Evolutionary conservation across 768 basidiomycete genomes (phyloP).

Genomic region (Amanita molliuscula): DNA sequence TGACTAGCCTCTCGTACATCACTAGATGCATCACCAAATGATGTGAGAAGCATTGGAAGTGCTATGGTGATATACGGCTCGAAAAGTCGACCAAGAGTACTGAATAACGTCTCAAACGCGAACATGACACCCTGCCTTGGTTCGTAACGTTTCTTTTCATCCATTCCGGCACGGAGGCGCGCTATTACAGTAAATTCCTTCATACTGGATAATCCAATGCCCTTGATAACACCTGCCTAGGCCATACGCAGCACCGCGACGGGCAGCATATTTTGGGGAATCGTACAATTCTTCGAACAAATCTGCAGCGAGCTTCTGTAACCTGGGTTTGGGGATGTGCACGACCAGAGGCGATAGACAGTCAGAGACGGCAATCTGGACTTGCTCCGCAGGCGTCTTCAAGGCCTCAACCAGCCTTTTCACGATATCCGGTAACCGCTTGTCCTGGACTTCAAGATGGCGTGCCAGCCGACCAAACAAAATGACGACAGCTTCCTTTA

Average conservation of each 20-base stretch:
- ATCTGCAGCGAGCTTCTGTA: conserved; percentile 57
- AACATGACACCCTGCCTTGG: conserved; percentile 91
- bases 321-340: conserved; percentile 44
- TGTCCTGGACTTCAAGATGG: conserved; percentile 71
- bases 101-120: conserved; percentile 85
- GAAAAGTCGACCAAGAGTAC: conserved; percentile 78
- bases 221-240: conserved; percentile 89
- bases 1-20: conserved; percentile 93
- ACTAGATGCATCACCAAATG: conserved; percentile 77
- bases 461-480: conserved; percentile 88
- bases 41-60: conserved; percentile 70
- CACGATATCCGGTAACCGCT: conserved; percentile 72
- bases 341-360: conserved; percentile 84
- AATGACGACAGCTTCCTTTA: conserved; percentile 93
- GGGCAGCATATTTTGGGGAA: conserved; percentile 77
- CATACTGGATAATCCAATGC: conserved; percentile 78
- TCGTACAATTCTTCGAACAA: conserved; percentile 71
- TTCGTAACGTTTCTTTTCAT: conserved; percentile 85
- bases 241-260: conserved; percentile 98
- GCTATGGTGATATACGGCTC: conserved; percentile 86
- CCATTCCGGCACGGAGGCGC: conserved; percentile 62
- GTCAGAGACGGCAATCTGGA: conserved; percentile 93
- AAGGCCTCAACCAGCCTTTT: conserved; percentile 81
- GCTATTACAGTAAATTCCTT: conserved; percentile 75
- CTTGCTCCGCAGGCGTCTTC: conserved; percentile 91